Conservation (phyloP, 2,329 filamentous ascomycete genomes). For the Scedosporium boydii region DNA sequence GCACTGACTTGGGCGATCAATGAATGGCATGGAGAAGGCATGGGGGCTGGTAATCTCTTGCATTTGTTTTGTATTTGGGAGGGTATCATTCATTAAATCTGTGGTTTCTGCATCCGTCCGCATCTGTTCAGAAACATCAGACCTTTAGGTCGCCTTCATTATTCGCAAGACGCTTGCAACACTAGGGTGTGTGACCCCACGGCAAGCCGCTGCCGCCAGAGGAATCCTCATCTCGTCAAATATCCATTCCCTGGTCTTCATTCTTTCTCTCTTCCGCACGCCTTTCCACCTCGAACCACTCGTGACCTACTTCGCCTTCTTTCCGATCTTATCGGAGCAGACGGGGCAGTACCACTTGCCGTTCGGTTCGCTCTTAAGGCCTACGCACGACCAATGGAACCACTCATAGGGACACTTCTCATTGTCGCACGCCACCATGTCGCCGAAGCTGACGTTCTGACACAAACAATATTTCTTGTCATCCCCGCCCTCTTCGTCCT, state of each 20-base stretch:
- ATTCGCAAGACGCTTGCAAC: not conserved
- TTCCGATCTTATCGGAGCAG: conserved; percentile 45
- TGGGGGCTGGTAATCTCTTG: not conserved
- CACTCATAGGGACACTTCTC: conserved; percentile 72
- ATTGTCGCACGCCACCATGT: conserved; percentile 87
- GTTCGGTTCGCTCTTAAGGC: conserved; percentile 57
- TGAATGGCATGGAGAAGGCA: not conserved
- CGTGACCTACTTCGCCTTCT: not conserved
- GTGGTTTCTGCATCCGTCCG: not conserved
- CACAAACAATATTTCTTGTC: conserved; percentile 79
- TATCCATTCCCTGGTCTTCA: not conserved
- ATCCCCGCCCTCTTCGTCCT: conserved; percentile 63
- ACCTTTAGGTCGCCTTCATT: not conserved
- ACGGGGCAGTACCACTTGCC: conserved; percentile 60
- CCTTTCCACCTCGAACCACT: no score
- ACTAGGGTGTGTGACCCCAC: not conserved
- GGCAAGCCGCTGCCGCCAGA: not conserved
- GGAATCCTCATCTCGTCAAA: not conserved
- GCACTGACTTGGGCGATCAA: not conserved
- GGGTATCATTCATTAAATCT: not conserved
- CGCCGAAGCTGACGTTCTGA: conserved; percentile 73
- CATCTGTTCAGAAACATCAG: not conserved
- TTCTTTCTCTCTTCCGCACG: no score
- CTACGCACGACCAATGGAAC: conserved; percentile 76
- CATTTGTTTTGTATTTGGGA: not conserved